These are phyloP conservation scores for Geranium incanum DNA, from an alignment of 441 rosid genomes.

Conservation along the genomic window DNA sequence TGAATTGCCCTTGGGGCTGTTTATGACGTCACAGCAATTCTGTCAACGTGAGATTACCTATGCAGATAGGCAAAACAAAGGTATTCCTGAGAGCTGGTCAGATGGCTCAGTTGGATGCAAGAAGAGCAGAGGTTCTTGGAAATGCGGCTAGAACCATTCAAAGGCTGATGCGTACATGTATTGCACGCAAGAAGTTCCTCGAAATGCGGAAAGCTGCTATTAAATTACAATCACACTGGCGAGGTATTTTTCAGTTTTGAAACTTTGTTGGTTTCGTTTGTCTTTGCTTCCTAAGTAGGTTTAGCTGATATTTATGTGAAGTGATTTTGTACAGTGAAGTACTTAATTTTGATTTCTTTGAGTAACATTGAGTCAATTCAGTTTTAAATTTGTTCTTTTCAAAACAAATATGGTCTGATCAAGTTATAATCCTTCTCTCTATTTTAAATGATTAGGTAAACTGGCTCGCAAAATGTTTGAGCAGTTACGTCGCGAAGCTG, in stretches of 20 bases:
- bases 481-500: slow-evolving; percentile 76
- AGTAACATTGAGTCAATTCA: background rate
- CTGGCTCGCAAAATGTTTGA: slow-evolving; percentile 77
- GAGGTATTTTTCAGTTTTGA: slow-evolving; percentile 49
- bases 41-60: slow-evolving; percentile 23
- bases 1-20: background rate
- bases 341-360: slow-evolving; percentile 4
- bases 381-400: slow-evolving; percentile 6
- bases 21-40: slow-evolving; percentile 1
- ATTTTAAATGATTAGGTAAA: slow-evolving; percentile 47
- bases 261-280: background rate
- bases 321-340: background rate
- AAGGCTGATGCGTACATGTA: slow-evolving; percentile 75
- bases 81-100: slow-evolving; percentile 99
- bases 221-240: slow-evolving; percentile 67
- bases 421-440: slow-evolving; percentile 20
- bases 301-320: background rate
- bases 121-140: slow-evolving; percentile 98
- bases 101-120: slow-evolving; percentile 99
- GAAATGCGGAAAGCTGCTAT: slow-evolving; percentile 75
- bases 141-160: slow-evolving; percentile 96
- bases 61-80: slow-evolving; percentile 88
- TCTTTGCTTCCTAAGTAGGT: slow-evolving; percentile 2
- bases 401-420: slow-evolving; percentile 15
- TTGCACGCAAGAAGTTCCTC: slow-evolving; percentile 82